These are phyloP conservation scores for Akanthomyces muscarius DNA, from an alignment of 2,329 filamentous ascomycete genomes.

Conservation along the genomic window DNA sequence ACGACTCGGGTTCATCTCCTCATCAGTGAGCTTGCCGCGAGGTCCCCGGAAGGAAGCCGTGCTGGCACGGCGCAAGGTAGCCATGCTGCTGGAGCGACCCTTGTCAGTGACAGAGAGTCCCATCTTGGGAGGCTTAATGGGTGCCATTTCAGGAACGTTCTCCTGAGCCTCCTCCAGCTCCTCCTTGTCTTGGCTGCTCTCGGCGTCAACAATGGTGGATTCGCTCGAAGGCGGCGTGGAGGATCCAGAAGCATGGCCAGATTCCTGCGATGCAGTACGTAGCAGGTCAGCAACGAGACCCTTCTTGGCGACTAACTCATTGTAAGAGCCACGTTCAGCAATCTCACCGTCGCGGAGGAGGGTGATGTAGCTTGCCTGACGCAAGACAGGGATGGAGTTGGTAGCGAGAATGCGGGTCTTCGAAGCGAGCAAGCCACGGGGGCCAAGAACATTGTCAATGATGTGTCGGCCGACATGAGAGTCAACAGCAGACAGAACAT, in stretches of 20 bases:
- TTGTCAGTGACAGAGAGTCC: conserved; percentile 44
- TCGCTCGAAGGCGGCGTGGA: conserved; percentile 48
- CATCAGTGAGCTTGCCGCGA: conserved; percentile 77
- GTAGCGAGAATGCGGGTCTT: conserved; percentile 94
- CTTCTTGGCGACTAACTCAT: conserved; percentile 89
- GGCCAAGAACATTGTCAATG: conserved; percentile 88
- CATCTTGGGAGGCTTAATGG: conserved; percentile 56
- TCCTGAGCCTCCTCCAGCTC: conserved; percentile 77
- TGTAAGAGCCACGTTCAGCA: conserved; percentile 83
- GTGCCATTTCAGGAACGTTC: conserved; percentile 67
- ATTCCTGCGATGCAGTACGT: conserved; percentile 65
- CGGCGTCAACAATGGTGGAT: conserved; percentile 53
- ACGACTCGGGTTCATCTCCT: conserved; percentile 71
- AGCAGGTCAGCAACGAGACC: conserved; percentile 83
- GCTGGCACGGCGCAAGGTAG: conserved; percentile 83
- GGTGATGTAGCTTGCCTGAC: conserved; percentile 84
- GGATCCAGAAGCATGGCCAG: conserved; percentile 41
- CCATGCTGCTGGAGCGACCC: conserved; percentile 64
- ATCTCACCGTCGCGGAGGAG: conserved; percentile 80
- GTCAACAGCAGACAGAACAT: conserved; percentile 94
- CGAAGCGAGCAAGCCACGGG: conserved; percentile 72
- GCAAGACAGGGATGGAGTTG: conserved; percentile 87
- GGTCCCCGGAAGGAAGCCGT: conserved; percentile 85
- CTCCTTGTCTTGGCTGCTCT: conserved; percentile 53
- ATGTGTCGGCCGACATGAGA: conserved; percentile 94